phyloP scores from a whole-genome alignment of 345 rosid species.

The Turnera subulata region DNA sequence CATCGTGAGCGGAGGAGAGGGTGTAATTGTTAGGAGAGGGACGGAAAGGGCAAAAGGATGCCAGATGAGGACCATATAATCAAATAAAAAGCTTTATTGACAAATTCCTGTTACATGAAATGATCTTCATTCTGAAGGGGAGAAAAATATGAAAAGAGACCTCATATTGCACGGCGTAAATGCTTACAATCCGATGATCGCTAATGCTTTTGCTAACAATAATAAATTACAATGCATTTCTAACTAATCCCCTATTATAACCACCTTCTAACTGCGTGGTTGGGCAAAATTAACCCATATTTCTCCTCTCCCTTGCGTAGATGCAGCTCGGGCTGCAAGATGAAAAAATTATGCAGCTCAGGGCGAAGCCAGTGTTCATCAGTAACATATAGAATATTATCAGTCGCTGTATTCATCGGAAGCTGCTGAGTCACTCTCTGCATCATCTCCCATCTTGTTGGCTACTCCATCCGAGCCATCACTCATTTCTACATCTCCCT shows the following conservation, averaged over 20 bases:
- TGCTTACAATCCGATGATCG: too few species aligned
- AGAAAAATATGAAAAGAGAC: not conserved
- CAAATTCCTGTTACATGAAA: not conserved
- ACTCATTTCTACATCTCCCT: conserved; percentile 32
- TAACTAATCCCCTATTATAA: not conserved
- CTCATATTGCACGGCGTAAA: conserved; percentile 8
- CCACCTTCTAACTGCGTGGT: too few species aligned
- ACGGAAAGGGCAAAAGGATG: too few species aligned
- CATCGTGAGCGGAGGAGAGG: not conserved
- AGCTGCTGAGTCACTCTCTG: conserved; percentile 39
- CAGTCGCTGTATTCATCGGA: conserved; percentile 83
- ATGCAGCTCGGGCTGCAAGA: conserved; percentile 13
- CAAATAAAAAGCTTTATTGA: conserved; percentile 1
- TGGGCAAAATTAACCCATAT: too few species aligned
- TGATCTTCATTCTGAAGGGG: not conserved
- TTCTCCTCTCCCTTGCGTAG: not conserved
- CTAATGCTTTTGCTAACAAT: too few species aligned
- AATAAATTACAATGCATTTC: too few species aligned
- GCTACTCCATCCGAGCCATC: conserved; percentile 48
- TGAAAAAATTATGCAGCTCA: conserved; percentile 21
- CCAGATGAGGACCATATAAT: not conserved
- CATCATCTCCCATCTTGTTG: conserved; percentile 30
- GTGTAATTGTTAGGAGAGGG: not conserved
- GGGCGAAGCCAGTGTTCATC: conserved; percentile 7
- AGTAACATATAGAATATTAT: not conserved